Base-by-base conservation (phyloP, 169 alveolate genomes). In the Theileria sp. region DNA sequence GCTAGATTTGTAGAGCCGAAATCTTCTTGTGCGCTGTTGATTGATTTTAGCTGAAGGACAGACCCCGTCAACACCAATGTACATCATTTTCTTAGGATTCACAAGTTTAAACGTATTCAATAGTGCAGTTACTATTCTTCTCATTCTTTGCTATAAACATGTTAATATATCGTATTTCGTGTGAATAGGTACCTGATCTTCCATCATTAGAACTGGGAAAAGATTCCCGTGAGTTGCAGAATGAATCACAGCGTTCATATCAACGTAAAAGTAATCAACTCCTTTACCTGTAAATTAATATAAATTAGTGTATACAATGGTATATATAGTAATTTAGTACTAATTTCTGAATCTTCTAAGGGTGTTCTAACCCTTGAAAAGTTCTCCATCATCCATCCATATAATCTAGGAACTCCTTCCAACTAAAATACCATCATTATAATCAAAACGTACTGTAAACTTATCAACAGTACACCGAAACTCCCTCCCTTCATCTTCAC, bases 31-130 rank as follows among this genome's bases (percentile, higher is more conserved):
- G 73, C 99, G 91, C 92, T 98, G 98, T 74, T 98, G 98, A 92
- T 98, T 98, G 98, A 98, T 97, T 93, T 98, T 98, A 12, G 99
- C 99, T 73, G 99, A 94, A 15, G 99, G 99, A 32, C 99, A 99
- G 7, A 98, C 99, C 1, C 99, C 99, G 83, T 98, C 99, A 30
- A 96, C 95, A 1, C 99, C 99, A 92, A 98, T 87, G 86, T 96
- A 96, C 30, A 97, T 85, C 87, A 98, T 80, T 69, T 93, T 94
- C 86, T 93, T 92, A 17, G 99, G 99, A 69, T 95, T 96, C 3
- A 97, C 94, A 79, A 97, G 90, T 26, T 76, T 71, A 74, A 77
- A 84, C 8, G 74, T 51, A 65, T 68, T 84, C 25, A 64, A 66
- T 30, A 84, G 28, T 5, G 90, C 90, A 28, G 90, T 34, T 1